Conservation (phyloP, 2,329 filamentous ascomycete species). For the Colletotrichum liaoningense region DNA sequence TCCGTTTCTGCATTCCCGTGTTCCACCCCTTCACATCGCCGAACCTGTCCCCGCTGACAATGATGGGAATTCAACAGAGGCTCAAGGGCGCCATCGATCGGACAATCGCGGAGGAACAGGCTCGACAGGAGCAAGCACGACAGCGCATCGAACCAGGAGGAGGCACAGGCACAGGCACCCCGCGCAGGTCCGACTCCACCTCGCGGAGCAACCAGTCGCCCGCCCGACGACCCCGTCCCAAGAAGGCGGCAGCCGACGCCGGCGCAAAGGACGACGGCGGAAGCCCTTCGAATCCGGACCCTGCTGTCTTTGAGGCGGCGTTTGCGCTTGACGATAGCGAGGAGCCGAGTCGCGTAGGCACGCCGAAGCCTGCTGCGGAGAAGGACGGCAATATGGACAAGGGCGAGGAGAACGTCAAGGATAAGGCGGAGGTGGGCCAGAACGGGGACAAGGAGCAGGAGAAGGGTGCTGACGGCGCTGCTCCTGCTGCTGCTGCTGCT, state of each 20-base stretch:
- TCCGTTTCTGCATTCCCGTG: not conserved
- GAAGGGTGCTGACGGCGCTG: constrained; percentile 38
- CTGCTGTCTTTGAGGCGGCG: constrained; percentile 86
- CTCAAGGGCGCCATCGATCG: constrained; percentile 87
- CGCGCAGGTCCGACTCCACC: constrained; percentile 50
- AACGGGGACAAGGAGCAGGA: constrained; percentile 41
- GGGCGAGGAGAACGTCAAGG: constrained; percentile 38
- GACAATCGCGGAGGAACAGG: constrained; percentile 91
- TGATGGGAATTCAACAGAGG: constrained; percentile 62
- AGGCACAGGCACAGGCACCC: not conserved
- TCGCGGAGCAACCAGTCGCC: constrained; percentile 29
- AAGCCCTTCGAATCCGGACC: constrained; percentile 74
- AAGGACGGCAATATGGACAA: constrained; percentile 45
- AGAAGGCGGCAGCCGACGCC: constrained; percentile 47
- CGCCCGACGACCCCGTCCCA: constrained; percentile 48
- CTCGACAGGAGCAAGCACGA: constrained; percentile 70
- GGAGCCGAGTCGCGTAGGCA: constrained; percentile 69
- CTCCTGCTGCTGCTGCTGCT: constrained; percentile 1
- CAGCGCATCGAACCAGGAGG: constrained; percentile 24
- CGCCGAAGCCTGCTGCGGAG: constrained; percentile 58
- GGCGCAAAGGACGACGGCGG: constrained; percentile 49
- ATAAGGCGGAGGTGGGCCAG: constrained; percentile 36
- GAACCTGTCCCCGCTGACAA: not conserved
- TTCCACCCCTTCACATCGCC: not conserved
- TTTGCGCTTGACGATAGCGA: constrained; percentile 91